phyloP scores from a whole-genome alignment of 345 rosid genomes.

The Angophora floribunda region DNA sequence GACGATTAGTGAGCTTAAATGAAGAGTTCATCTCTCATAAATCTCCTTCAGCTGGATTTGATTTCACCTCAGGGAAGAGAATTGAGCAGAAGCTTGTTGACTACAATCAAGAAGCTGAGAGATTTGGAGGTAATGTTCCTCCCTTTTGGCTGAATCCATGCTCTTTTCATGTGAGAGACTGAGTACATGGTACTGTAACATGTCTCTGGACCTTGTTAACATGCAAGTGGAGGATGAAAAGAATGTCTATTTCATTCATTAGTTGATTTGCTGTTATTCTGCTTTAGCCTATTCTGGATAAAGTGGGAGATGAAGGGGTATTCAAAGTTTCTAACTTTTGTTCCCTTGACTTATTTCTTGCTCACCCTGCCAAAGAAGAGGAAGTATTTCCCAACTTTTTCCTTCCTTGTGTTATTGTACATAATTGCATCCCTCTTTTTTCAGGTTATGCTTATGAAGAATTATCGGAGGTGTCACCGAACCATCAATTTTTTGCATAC shows the following conservation, averaged over 20 bases:
- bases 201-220: not conserved
- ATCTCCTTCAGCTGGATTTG: slow-evolving; percentile 75
- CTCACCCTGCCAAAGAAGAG: not conserved
- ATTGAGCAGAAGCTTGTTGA: slow-evolving; percentile 96
- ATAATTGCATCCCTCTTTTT: not conserved
- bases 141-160: not conserved
- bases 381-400: not conserved
- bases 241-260: not conserved
- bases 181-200: not conserved
- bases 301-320: not conserved
- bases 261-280: not conserved
- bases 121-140: slow-evolving; percentile 68
- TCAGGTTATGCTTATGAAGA: slow-evolving; percentile 95
- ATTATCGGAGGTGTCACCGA: slow-evolving; percentile 84
- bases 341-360: not conserved
- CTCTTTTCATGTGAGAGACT: not conserved
- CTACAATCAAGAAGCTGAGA: slow-evolving; percentile 89
- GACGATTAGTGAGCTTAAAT: slow-evolving; percentile 64
- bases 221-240: not conserved
- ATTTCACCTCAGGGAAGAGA: slow-evolving; percentile 73
- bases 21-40: slow-evolving; percentile 78
- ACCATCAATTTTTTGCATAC: slow-evolving; percentile 89
- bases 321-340: not conserved
- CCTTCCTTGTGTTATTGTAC: not conserved
- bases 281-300: not conserved